A percentile compares a stretch with the other conserved stretches of the same genome.
Conservation (phyloP, 2,329 filamentous ascomycete species). For the Ophiocordyceps polyrhachis-furcata region DNA sequence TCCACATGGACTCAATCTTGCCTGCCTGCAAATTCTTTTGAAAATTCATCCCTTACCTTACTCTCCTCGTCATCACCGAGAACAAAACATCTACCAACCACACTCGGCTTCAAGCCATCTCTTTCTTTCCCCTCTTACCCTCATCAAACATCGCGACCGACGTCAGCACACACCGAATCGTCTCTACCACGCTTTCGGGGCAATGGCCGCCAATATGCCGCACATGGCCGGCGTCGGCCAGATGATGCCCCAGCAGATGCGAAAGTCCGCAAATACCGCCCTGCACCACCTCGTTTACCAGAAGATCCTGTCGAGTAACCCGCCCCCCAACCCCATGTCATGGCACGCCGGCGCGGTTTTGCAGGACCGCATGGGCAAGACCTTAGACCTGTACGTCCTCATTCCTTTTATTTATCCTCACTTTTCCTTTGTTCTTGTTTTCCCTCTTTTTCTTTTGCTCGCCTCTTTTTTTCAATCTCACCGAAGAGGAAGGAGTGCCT, state of each 20-base stretch:
- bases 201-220: constrained; percentile 42
- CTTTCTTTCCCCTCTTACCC: too few species aligned
- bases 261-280: constrained; percentile 9
- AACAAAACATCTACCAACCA: too few species aligned
- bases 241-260: constrained; percentile 25
- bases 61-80: too few species aligned
- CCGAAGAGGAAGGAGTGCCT: neutral
- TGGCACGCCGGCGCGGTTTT: constrained; percentile 22
- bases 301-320: constrained; percentile 15
- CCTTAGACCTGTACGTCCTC: constrained; percentile 21
- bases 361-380: constrained; percentile 23
- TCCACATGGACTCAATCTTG: too few species aligned
- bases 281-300: constrained; percentile 22
- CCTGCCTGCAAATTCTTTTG: too few species aligned
- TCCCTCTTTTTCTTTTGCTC: neutral
- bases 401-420: neutral
- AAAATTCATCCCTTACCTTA: too few species aligned
- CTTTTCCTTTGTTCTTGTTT: neutral
- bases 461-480: neutral
- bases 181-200: constrained; percentile 8
- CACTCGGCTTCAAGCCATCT: too few species aligned
- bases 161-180: neutral
- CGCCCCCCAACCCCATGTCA: constrained; percentile 11
- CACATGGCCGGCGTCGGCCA: constrained; percentile 31
- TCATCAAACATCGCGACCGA: neutral